phyloP scores from a whole-genome alignment of 1,284 basidiomycete genomes.

The Pseudozyma sp. region DNA sequence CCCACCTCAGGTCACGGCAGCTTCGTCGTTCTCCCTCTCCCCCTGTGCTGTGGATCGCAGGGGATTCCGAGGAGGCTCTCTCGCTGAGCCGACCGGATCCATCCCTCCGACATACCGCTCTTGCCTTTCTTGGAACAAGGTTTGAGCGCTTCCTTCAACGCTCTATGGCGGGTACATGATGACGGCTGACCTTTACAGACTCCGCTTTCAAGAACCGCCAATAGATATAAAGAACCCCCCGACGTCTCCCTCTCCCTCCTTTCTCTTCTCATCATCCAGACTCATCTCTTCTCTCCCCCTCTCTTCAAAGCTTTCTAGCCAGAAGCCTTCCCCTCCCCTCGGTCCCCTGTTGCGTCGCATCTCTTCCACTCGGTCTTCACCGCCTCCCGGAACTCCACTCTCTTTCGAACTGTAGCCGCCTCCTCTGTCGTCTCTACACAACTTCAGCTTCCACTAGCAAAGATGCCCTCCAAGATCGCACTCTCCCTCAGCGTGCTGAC shows the following conservation, averaged over 20 bases:
- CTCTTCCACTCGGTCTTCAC: constrained; percentile 32
- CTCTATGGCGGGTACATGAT: constrained; percentile 5
- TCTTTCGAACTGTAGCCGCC: constrained; percentile 7
- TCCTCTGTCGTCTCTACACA: constrained; percentile 3
- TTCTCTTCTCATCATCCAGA: constrained; percentile 34
- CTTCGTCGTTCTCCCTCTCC: not conserved
- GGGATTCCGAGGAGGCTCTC: not conserved
- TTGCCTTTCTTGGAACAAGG: not conserved
- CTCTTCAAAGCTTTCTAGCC: constrained; percentile 33
- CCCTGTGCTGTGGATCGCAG: constrained; percentile 5
- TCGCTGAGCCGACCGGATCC: not conserved
- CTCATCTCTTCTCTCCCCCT: constrained; percentile 15
- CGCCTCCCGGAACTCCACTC: constrained; percentile 20
- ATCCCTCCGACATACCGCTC: not conserved
- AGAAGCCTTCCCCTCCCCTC: constrained; percentile 19
- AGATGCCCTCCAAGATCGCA: constrained; percentile 51
- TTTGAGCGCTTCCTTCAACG: not conserved
- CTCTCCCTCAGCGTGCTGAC: constrained; percentile 41
- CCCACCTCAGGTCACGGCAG: not conserved
- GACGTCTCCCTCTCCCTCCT: constrained; percentile 22
- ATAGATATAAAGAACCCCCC: constrained; percentile 31
- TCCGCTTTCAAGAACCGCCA: constrained; percentile 23
- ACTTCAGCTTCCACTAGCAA: not conserved
- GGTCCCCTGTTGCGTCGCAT: constrained; percentile 15
- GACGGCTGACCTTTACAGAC: constrained; percentile 22